Base-by-base conservation (phyloP, 495 filamentous ascomycete genomes). In the Lasiosphaeria miniovina region DNA sequence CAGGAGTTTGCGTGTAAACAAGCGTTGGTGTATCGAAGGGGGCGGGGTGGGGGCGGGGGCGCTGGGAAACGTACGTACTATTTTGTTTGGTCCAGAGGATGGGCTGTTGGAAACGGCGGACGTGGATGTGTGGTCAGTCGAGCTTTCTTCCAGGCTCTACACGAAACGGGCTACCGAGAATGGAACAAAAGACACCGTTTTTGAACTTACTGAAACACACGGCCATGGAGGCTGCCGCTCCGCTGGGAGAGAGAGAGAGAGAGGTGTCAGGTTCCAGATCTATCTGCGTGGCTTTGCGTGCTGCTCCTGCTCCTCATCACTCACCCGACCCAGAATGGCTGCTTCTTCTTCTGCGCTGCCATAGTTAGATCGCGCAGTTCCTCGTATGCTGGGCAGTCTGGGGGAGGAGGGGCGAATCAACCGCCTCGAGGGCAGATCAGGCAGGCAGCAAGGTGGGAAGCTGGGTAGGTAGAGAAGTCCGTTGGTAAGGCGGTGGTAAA, bases 1-100 rank as follows among this genome's bases (percentile, higher is more conserved):
- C 15, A 6, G 6, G 32, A 24, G 6, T 2, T 14, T 46, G 43
- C 15, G 6, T 52, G 33, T 36, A 31, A 40, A 8, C 24, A 4
- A 15, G 6, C 36, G 36, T 33, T 40, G n/a, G 7, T 49, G 34
- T 15, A 6, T 14, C 5, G 36, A 31, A 50, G 51, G 51, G 8
- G 24, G 11, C n/a, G n/a, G 35, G 43, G 52, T 24, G 38, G 43
- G 36, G n/a, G 51, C 6, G 32, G 36, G 45, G 5, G 49, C 38
- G 6, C 31, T 31, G 24, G 33, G 45, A 15, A 7, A 36, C 15
- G 49, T 17, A 43, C 66, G 51, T 67, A 72, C 71, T 76, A 75
- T 62, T 74, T 74, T 36, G 74, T 76, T 49, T 72, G 65, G 60
- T 76, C 72, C 24, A 76, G 55, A 1, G 72, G 74, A 57, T 74